phyloP scores from a whole-genome alignment of 2,329 filamentous ascomycete species.

The Elsinoe batatas region DNA sequence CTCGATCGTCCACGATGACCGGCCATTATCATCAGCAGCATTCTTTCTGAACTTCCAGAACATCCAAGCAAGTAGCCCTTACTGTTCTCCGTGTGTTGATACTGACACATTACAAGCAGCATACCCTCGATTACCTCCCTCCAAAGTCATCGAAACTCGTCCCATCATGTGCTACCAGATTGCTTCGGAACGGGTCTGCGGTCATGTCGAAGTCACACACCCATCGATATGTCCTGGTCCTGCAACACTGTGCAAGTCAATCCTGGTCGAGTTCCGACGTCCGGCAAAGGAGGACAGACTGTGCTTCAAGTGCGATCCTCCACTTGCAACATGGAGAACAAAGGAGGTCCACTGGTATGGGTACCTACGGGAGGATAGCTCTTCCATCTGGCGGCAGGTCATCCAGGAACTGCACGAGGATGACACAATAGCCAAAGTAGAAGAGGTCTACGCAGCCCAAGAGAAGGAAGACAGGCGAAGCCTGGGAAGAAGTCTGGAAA shows the following conservation, averaged over 20 bases:
- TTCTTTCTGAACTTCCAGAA: no score
- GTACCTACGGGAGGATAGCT: background rate
- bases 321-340: background rate
- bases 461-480: background rate
- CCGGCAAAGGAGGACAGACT: background rate
- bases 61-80: no score
- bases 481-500: background rate
- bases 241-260: background rate
- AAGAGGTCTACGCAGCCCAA: background rate
- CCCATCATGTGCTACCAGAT: background rate
- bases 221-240: background rate
- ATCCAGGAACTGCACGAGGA: background rate
- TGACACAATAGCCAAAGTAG: background rate
- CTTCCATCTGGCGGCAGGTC: background rate
- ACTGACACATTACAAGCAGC: no score
- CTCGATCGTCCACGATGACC: no score
- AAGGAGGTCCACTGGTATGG: slow-evolving; percentile 1
- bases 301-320: slow-evolving; percentile 1
- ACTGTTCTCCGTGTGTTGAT: no score
- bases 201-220: slow-evolving; percentile 1
- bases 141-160: background rate
- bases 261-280: background rate
- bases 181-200: background rate
- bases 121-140: background rate
- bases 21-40: no score